A percentile compares a stretch with the other conserved stretches of the same genome.
Conservation (phyloP, 2,329 filamentous ascomycete species). For the Fusarium chlamydosporum region DNA sequence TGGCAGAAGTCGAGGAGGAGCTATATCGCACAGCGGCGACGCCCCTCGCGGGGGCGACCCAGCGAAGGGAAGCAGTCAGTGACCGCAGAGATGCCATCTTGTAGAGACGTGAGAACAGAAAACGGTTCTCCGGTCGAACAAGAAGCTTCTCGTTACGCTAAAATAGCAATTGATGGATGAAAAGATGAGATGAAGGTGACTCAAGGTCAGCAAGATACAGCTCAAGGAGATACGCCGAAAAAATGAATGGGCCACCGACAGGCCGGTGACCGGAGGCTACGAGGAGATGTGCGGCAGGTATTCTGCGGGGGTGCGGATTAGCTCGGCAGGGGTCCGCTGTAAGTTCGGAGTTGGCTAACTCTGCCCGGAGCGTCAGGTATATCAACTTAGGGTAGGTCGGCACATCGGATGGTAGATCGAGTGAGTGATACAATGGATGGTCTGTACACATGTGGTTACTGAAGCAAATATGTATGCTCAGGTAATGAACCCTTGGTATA, state of each 20-base stretch:
- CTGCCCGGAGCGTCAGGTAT: background rate
- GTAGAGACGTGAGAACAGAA: constrained; percentile 42
- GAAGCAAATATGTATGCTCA: background rate
- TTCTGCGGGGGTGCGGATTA: constrained; percentile 45
- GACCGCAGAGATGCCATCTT: constrained; percentile 64
- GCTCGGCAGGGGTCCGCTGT: constrained; percentile 33
- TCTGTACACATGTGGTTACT: background rate
- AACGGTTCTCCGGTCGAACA: constrained; percentile 45
- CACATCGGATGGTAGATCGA: background rate
- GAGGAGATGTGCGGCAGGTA: constrained; percentile 16
- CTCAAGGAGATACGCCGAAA: constrained; percentile 44
- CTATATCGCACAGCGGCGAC: constrained; percentile 55
- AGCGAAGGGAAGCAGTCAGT: constrained; percentile 59
- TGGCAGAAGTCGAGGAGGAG: constrained; percentile 83
- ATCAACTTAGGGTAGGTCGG: constrained; percentile 2
- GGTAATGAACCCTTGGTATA: background rate
- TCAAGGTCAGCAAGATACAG: constrained; percentile 44
- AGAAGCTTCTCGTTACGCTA: constrained; percentile 46
- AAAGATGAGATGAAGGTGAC: constrained; percentile 41
- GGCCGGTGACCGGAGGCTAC: constrained; percentile 50
- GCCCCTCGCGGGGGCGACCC: constrained; percentile 51
- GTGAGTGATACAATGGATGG: background rate
- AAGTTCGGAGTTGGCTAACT: constrained; percentile 23
- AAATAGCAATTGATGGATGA: constrained; percentile 36
- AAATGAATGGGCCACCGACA: constrained; percentile 47